Base-by-base conservation (phyloP, 2,329 filamentous ascomycete species). In the Cercospora berteroae region DNA sequence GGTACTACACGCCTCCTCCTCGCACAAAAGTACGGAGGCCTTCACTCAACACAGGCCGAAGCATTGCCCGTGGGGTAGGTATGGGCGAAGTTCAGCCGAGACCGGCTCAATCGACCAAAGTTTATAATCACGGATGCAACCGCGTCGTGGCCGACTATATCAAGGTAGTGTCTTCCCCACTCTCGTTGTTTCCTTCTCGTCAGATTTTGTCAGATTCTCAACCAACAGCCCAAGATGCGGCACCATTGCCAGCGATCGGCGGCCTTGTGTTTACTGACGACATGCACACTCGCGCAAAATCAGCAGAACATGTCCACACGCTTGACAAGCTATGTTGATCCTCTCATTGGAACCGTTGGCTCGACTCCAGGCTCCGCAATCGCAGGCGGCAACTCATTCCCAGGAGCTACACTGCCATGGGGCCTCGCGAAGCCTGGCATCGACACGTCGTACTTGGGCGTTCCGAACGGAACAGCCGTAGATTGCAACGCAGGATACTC, bases 331-430 rank as follows among this genome's bases (percentile, higher is more conserved):
- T 79, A 79, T 74, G 82, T 83, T 8, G 82, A 84, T 65, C 77
- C 80, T 1, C 79, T 84, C 55, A 83, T 84, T 20, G 82, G 82
- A 6, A 81, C 81, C 0, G 81, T 83, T 69, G 82, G 82, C 7
- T 80, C 80, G 0, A 80, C 79, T 36, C 71, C 80, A 4, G 81
- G 81, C 3, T 75, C 77, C 7, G 71, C 70, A 67, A 80, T 79
- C 69, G 79, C 77, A 9, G 79, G 79, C 9, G 79, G 79, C 29
- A 78, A 81, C 64, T 75, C 79, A 12, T 81, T 80, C 52, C 78
- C 80, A 4, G 79, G 79, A 8, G 75, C 75, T 5, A 70, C 76
- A 6, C 70, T 79, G 6, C 80, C 80, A 2, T 80, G 80, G 66
- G 78, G 77, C 7, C 79, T 81, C 76, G 79, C 80, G 12, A 81